Base-by-base conservation (phyloP, 2,329 filamentous ascomycete genomes). In the Torrubiella hemipterigena region DNA sequence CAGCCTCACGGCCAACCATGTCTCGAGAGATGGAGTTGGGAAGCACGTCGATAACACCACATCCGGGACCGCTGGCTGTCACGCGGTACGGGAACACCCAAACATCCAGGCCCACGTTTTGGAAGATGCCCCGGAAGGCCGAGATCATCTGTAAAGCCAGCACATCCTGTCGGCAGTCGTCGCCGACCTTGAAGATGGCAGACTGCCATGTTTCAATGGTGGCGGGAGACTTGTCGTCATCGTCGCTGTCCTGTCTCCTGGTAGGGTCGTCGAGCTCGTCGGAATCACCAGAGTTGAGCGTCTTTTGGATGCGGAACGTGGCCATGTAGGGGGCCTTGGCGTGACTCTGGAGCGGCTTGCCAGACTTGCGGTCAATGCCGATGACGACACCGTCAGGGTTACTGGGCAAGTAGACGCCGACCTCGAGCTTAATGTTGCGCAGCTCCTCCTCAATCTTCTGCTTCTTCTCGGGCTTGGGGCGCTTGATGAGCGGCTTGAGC, bases 241-340 rank as follows among this genome's bases (percentile, higher is more conserved):
- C 20, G 9, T 31, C 31, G 30, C 15, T 34, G 16, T 22, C 48
- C 47, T 58, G 3, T n/a, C n/a, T n/a, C n/a, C n/a, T n/a, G n/a
- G n/a, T n/a, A n/a, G n/a, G n/a, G 59, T 50, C 28, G 6, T 67
- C 63, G 37, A 72, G 69, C 2, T 56, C 57, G 20, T 67, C 68
- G 38, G 13, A 12, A 21, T 71, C 68, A 17, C 60, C 55, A 17
- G 58, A 61, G 15, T 59, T 55, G 45, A 71, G 77, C 35, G 73
- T 78, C 58, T 94, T 96, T 52, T 84, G 78, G 54, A 98, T 93
- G 29, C 91, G 77, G 69, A 99, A 99, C 0, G 91, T 98, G 9
- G 91, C 93, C 89, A 99, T 95, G 56, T 86, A 99, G 1, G 91
- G 91, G 6, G 93, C 89, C 58, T 99, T 99, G 36, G 91, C 93